phyloP scores from a whole-genome alignment of 495 filamentous ascomycete species.

The Cercophora newfieldiana region DNA sequence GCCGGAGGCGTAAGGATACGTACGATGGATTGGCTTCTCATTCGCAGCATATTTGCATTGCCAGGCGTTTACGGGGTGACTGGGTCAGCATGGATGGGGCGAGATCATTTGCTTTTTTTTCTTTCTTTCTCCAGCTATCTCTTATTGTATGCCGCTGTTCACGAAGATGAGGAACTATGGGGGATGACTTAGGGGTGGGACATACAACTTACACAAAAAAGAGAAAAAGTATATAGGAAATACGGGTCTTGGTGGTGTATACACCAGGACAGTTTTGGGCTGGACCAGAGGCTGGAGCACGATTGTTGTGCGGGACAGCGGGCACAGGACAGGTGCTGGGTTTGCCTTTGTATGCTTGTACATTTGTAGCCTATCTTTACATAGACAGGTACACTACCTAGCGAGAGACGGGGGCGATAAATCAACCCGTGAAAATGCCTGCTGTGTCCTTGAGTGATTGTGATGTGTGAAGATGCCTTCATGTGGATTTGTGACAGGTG shows the following conservation, averaged over 20 bases:
- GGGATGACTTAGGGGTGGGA: not conserved
- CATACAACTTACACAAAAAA: not conserved
- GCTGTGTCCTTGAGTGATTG: not conserved
- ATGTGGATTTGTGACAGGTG: not conserved
- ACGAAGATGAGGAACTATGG: not conserved
- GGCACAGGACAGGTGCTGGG: not conserved
- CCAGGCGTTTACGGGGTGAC: not conserved
- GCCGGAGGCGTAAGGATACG: not conserved
- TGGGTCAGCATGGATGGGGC: not conserved
- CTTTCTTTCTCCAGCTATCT: not conserved
- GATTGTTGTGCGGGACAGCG: not conserved
- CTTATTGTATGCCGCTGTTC: not conserved
- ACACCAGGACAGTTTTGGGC: not conserved
- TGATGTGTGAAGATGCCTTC: too few species aligned
- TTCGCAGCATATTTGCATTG: not conserved
- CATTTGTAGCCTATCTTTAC: not conserved
- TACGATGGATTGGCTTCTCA: not conserved
- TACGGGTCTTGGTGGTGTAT: not conserved
- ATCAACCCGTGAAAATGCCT: not conserved
- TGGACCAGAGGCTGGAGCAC: too few species aligned
- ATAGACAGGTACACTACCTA: not conserved
- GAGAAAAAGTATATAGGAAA: not conserved
- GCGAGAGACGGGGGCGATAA: not conserved
- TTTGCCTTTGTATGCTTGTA: not conserved
- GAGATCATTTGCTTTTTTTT: not conserved